Conservation (phyloP, 805 yeast genomes). For the Ogataea paradorogensis region DNA sequence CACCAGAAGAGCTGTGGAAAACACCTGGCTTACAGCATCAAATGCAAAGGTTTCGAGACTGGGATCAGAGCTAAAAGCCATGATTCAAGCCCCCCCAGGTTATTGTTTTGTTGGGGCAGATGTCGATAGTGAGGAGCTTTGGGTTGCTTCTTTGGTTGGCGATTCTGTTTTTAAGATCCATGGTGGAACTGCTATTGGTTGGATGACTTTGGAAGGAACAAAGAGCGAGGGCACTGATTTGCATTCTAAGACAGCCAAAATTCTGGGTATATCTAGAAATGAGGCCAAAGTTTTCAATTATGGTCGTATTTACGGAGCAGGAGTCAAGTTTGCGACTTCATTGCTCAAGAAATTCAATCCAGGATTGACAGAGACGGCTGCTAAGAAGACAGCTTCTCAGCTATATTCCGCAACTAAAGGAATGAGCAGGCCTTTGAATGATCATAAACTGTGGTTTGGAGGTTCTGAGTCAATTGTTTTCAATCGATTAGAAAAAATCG, state of each 20-base stretch:
- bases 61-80: slow-evolving; percentile 91
- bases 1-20: slow-evolving; percentile 94
- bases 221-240: slow-evolving; percentile 89
- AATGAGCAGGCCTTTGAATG: slow-evolving; percentile 29
- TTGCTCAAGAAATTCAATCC: slow-evolving; percentile 82
- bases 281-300: slow-evolving; percentile 96
- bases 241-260: slow-evolving; percentile 89
- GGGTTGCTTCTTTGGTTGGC: slow-evolving; percentile 96
- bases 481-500: slow-evolving; percentile 83
- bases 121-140: slow-evolving; percentile 95
- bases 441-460: slow-evolving; percentile 59
- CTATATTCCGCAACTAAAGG: slow-evolving; percentile 88
- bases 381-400: slow-evolving; percentile 57
- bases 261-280: slow-evolving; percentile 82
- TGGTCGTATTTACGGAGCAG: slow-evolving; percentile 98
- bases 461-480: slow-evolving; percentile 94
- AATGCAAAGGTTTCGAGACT: slow-evolving; percentile 83
- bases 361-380: slow-evolving; percentile 59
- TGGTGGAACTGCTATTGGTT: slow-evolving; percentile 95
- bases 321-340: slow-evolving; percentile 84
- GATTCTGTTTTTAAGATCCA: slow-evolving; percentile 86
- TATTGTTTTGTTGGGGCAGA: slow-evolving; percentile 96
- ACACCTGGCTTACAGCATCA: slow-evolving; percentile 96
- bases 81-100: slow-evolving; percentile 83
- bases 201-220: slow-evolving; percentile 99